Conservation (phyloP, 73 alveolate genomes). For the Paramecium caudatum region DNA sequence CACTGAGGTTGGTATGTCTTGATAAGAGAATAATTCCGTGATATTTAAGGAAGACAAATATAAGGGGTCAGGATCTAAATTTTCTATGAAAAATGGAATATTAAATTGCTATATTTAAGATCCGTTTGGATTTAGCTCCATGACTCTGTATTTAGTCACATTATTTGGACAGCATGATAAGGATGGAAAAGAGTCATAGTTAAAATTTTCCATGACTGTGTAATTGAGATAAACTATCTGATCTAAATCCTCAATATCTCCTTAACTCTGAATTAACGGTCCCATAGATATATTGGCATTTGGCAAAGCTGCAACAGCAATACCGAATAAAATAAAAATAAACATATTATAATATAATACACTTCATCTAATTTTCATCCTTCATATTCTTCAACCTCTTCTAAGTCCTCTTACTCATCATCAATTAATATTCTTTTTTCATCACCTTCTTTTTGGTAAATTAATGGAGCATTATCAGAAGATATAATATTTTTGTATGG, state of each 20-base stretch:
- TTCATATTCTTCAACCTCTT: conserved; percentile 56
- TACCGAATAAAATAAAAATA: background rate
- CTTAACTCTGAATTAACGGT: background rate
- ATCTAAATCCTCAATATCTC: background rate
- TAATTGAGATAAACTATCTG: conserved; percentile 1
- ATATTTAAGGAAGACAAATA: background rate
- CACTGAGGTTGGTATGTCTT: background rate
- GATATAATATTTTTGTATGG: conserved; percentile 19
- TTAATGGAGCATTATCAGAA: background rate
- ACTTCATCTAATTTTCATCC: too few relatives aligned
- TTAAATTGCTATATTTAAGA: background rate
- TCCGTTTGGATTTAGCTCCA: background rate
- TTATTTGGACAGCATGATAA: conserved; percentile 59
- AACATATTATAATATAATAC: conserved; percentile 34
- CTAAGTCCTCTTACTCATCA: conserved; percentile 41
- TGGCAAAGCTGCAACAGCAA: background rate
- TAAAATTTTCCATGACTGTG: background rate
- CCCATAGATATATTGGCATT: conserved; percentile 37
- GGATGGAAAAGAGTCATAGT: conserved; percentile 18
- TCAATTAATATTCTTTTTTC: conserved; percentile 37
- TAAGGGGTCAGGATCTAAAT: background rate
- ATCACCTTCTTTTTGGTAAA: conserved; percentile 64
- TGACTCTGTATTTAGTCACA: background rate
- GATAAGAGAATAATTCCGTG: background rate
- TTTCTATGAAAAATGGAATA: conserved; percentile 21